Evolutionary conservation across 371 early-diverging fungal genomes (phyloP), one percentile per base, ranked within the genome.

Genomic region (Lichtheimia ramosa): DNA sequence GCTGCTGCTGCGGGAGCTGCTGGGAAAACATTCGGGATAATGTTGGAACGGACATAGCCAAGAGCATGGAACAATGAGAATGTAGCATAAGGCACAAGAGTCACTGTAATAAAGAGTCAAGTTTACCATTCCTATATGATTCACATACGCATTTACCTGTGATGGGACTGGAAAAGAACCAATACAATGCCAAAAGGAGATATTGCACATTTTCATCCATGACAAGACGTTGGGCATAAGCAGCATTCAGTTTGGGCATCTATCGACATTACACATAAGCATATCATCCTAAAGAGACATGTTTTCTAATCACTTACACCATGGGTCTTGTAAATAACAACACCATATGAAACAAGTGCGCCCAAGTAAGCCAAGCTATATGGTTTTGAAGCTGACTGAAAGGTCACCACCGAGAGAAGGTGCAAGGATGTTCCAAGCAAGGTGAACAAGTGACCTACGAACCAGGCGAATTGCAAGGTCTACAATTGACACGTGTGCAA

Each of bases 161-260:
- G 39, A 94, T 80, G 18, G 96, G 92, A 42, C 75, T 79, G 20
- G 83, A 80, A 34, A 82, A 68, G 62, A 82, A 82, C 94, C 94
- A 96, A 63, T 87, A 83, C 51, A 91, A 56, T 4, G 95, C 92
- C 65, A 94, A 81, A 43, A 93, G 56, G 16, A 92, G 68, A 62
- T 96, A 96, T 71, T 93, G 93, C 16, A 89, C 83, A 71, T 95
- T 94, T 71, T 96, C 96, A 68, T 96, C 95, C 64, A 84, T 81
- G 23, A 92, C 69, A 48, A 94, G 62, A 49, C 84, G 80, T 58
- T 89, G 88, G 51, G 85, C 66, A 75, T 87, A 92, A 53, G 64
- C 80, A 34, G 73, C 66, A 63, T 79, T 89, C 43, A 86, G 39
- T 65, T 88, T 83, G 27, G 91, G 91, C 24, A 70, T 75, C 84